A percentile compares a stretch with the other conserved stretches of the same genome.
phyloP scores from a whole-genome alignment of 2,329 filamentous ascomycete species.

The Fusarium continuum region DNA sequence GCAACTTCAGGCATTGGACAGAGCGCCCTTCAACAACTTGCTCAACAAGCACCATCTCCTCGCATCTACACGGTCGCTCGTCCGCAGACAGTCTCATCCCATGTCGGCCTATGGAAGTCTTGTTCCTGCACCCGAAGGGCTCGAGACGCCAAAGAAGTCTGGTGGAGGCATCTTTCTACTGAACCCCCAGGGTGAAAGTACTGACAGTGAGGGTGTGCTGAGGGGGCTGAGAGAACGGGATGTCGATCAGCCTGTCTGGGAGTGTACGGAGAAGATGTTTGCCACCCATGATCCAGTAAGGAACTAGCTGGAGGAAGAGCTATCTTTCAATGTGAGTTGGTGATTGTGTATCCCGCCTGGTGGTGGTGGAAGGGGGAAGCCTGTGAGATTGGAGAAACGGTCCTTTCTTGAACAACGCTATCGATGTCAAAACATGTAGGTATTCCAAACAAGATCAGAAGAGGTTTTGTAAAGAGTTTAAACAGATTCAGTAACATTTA shows the following conservation, averaged over 20 bases:
- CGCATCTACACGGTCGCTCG: constrained; percentile 4
- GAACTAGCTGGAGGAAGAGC: no score
- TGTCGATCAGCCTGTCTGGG: neutral
- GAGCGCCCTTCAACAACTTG: neutral
- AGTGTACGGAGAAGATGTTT: neutral
- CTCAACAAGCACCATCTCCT: neutral
- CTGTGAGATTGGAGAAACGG: no score
- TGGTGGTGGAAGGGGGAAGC: no score
- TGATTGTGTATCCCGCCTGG: neutral
- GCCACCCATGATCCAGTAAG: accelerated
- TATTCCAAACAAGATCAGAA: no score
- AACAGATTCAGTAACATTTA: no score
- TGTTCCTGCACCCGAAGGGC: neutral
- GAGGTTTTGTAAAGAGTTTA: no score
- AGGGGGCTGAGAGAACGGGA: neutral
- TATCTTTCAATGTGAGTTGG: no score
- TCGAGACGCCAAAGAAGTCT: neutral
- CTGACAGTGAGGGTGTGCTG: constrained; percentile 3
- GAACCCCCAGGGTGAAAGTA: neutral
- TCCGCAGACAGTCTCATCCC: neutral
- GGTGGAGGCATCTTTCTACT: constrained; percentile 3
- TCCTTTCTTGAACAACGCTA: no score
- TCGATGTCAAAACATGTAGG: no score
- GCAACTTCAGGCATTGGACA: neutral
- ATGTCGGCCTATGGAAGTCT: neutral